A percentile compares a stretch with the other conserved stretches of the same genome.
These are phyloP conservation scores for Aspergillus steynii DNA, from an alignment of 495 filamentous ascomycete species.

Conservation along the genomic window DNA sequence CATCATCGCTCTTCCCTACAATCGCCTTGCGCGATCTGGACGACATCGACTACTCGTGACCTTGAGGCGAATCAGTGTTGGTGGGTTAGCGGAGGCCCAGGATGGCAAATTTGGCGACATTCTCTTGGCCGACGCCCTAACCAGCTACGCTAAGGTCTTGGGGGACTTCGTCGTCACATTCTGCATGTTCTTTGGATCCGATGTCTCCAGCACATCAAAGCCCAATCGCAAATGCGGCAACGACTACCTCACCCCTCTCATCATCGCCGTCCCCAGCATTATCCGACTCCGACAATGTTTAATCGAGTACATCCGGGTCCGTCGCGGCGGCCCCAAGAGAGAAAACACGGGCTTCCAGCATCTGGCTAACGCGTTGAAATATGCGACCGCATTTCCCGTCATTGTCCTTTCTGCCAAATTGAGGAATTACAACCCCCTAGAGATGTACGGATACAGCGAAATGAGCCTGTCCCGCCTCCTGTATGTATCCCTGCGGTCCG, in stretches of 20 bases:
- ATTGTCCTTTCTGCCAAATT: slow-evolving; percentile 75
- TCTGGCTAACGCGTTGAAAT: slow-evolving; percentile 90
- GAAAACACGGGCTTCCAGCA: slow-evolving; percentile 78
- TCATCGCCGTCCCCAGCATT: slow-evolving; percentile 76
- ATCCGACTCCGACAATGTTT: slow-evolving; percentile 92
- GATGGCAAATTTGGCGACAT: slow-evolving; percentile 94
- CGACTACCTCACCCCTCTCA: slow-evolving; percentile 69
- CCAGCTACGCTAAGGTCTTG: slow-evolving; percentile 88
- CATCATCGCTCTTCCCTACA: slow-evolving; percentile 71
- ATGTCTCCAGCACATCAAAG: slow-evolving; percentile 70
- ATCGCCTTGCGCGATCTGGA: slow-evolving; percentile 67
- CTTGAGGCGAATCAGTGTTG: slow-evolving; percentile 70
- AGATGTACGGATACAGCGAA: slow-evolving; percentile 55
- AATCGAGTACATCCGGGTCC: slow-evolving; percentile 80
- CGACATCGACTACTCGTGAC: slow-evolving; percentile 72
- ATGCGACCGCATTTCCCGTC: slow-evolving; percentile 87
- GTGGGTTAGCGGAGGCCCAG: slow-evolving; percentile 74
- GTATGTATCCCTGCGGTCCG: slow-evolving; percentile 33
- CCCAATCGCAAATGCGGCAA: slow-evolving; percentile 83
- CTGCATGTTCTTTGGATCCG: slow-evolving; percentile 81
- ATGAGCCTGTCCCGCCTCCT: slow-evolving; percentile 56
- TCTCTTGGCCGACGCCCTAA: slow-evolving; percentile 90
- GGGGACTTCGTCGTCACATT: slow-evolving; percentile 84
- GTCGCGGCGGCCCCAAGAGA: slow-evolving; percentile 42
- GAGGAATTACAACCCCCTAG: slow-evolving; percentile 61